Evolutionary conservation across 2,329 filamentous ascomycete species (phyloP).

Genomic region (Alternaria sp.): DNA sequence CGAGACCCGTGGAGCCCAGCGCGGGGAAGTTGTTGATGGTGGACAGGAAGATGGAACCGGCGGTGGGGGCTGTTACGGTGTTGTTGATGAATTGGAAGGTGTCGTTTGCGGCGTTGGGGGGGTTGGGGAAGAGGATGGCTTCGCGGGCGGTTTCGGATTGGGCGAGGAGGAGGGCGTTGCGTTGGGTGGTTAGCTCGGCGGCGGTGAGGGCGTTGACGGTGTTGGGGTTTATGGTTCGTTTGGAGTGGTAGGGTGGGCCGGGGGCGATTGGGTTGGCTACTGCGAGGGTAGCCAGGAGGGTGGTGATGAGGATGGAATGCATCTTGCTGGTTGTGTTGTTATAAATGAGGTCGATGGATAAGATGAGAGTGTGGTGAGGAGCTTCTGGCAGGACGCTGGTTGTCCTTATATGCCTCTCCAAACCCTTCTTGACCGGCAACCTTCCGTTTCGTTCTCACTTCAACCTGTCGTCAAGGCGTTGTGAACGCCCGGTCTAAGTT

Average conservation of each 20-base stretch:
- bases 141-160: slow-evolving; percentile 22
- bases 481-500: neutral
- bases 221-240: slow-evolving; percentile 21
- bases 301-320: slow-evolving; percentile 11
- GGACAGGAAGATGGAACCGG: slow-evolving; percentile 59
- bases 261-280: slow-evolving; percentile 15
- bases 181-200: slow-evolving; percentile 19
- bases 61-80: slow-evolving; percentile 46
- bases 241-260: slow-evolving; percentile 3
- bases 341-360: neutral
- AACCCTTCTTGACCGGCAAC: neutral
- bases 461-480: neutral
- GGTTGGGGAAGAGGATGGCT: slow-evolving; percentile 25
- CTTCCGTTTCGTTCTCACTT: neutral
- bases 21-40: slow-evolving; percentile 65
- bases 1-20: slow-evolving; percentile 59
- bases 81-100: slow-evolving; percentile 36
- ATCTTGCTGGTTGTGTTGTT: slow-evolving; percentile 1
- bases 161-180: slow-evolving; percentile 22
- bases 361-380: neutral
- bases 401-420: neutral
- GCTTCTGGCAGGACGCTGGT: neutral
- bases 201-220: slow-evolving; percentile 24
- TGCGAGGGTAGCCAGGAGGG: slow-evolving; percentile 13
- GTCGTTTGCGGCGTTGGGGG: slow-evolving; percentile 24